These are phyloP conservation scores for Leccinum incarnatum DNA, from an alignment of 768 basidiomycete genomes.

Conservation along the genomic window DNA sequence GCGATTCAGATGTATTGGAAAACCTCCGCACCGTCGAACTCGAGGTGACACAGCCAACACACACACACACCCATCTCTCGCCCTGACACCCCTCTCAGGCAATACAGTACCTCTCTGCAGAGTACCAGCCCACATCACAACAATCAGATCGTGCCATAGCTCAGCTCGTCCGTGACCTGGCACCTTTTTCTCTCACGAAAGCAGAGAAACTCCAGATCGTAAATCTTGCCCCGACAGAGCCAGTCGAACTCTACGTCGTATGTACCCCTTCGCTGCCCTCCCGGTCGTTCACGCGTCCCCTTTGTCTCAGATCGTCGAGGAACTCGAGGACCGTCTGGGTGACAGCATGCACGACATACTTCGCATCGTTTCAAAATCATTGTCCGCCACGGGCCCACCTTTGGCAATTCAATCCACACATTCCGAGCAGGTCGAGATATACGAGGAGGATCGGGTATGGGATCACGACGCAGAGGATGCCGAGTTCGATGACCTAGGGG, in stretches of 20 bases:
- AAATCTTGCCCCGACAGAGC: constrained; percentile 80
- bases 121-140: constrained; percentile 61
- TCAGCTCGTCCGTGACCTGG: constrained; percentile 63
- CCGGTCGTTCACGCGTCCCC: neutral
- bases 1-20: constrained; percentile 59
- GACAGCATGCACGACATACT: constrained; percentile 69
- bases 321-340: constrained; percentile 80
- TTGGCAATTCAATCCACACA: neutral
- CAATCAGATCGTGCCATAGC: constrained; percentile 68
- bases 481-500: constrained; percentile 63
- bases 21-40: constrained; percentile 85
- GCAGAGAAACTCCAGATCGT: constrained; percentile 90
- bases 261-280: constrained; percentile 29
- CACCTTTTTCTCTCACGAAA: constrained; percentile 75
- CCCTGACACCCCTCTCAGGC: constrained; percentile 47
- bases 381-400: constrained; percentile 12
- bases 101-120: constrained; percentile 77
- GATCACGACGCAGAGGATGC: constrained; percentile 45
- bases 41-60: constrained; percentile 39
- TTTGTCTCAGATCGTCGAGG: constrained; percentile 80
- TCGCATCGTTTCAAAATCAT: constrained; percentile 47
- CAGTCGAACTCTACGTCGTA: constrained; percentile 89
- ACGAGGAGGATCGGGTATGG: constrained; percentile 29
- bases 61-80: neutral
- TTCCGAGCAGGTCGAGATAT: neutral